Evolutionary conservation across 176 grass and related monocot species (phyloP).

Genomic region (Typha latifolia): DNA sequence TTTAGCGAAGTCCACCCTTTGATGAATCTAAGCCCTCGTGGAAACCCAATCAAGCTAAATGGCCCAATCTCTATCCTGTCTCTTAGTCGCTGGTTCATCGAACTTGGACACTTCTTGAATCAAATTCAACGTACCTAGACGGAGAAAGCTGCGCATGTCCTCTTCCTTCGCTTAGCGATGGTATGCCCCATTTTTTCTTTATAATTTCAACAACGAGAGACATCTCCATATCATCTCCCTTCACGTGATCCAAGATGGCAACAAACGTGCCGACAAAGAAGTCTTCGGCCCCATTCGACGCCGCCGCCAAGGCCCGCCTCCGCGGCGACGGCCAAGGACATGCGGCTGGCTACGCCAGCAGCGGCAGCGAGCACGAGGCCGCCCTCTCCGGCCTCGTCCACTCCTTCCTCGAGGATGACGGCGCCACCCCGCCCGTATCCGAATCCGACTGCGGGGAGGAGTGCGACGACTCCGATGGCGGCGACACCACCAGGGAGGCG

Average conservation of each 20-base stretch:
- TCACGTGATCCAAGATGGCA: not conserved
- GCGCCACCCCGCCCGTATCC: too few relatives aligned
- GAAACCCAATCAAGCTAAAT: too few relatives aligned
- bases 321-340: not conserved
- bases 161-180: too few relatives aligned
- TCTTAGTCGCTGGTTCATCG: too few relatives aligned
- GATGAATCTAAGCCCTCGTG: too few relatives aligned
- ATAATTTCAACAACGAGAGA: too few relatives aligned
- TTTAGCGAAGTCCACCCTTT: too few relatives aligned
- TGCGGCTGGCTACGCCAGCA: not conserved
- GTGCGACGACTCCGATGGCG: not conserved
- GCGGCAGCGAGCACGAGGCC: not conserved
- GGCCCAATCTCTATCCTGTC: too few relatives aligned
- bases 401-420: constrained; percentile 4
- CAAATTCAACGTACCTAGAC: too few relatives aligned
- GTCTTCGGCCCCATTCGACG: not conserved
- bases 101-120: too few relatives aligned
- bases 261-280: not conserved
- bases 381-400: constrained; percentile 8
- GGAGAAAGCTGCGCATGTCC: too few relatives aligned
- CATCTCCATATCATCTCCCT: not conserved
- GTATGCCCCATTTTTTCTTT: too few relatives aligned
- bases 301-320: not conserved
- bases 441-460: not conserved
- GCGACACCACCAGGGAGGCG: not conserved